These are phyloP conservation scores for Diaporthe sp. DNA, from an alignment of 2,329 filamentous ascomycete species.

Conservation along the genomic window DNA sequence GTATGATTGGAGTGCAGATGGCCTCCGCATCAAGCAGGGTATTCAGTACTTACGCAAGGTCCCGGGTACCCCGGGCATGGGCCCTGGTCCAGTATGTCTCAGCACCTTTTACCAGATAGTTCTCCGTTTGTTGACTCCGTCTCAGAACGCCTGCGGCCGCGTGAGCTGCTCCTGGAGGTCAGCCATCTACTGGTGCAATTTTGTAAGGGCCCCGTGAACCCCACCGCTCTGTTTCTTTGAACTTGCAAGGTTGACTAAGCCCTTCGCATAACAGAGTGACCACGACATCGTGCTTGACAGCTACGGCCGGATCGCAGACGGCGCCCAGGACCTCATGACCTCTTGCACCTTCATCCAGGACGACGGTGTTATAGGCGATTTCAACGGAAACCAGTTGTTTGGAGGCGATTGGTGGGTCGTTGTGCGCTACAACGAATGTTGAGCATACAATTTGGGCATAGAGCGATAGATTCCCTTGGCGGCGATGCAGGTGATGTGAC, in stretches of 20 bases:
- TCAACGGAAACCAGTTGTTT: background rate
- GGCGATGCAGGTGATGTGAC: background rate
- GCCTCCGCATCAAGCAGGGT: background rate
- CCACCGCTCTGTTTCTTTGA: background rate
- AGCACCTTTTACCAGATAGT: too few relatives aligned
- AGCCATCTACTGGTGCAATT: slow-evolving; percentile 21
- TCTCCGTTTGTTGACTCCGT: background rate
- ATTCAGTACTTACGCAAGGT: background rate
- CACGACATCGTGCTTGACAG: background rate
- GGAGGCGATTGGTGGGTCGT: background rate
- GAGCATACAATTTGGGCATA: background rate
- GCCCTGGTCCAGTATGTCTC: background rate
- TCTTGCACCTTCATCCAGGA: background rate
- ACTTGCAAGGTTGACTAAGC: background rate
- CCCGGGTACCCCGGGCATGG: background rate
- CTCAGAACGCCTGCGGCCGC: background rate
- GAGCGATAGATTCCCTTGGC: background rate
- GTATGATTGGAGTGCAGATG: background rate
- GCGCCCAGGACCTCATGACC: slow-evolving; percentile 7
- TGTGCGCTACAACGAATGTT: background rate
- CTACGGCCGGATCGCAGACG: slow-evolving; percentile 13
- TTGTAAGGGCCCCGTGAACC: background rate
- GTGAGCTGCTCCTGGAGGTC: slow-evolving; percentile 14
- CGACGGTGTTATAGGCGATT: background rate
- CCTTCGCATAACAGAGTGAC: background rate